Conservation (phyloP, 805 yeast genomes). For the Sugiyamaella smithiae region DNA sequence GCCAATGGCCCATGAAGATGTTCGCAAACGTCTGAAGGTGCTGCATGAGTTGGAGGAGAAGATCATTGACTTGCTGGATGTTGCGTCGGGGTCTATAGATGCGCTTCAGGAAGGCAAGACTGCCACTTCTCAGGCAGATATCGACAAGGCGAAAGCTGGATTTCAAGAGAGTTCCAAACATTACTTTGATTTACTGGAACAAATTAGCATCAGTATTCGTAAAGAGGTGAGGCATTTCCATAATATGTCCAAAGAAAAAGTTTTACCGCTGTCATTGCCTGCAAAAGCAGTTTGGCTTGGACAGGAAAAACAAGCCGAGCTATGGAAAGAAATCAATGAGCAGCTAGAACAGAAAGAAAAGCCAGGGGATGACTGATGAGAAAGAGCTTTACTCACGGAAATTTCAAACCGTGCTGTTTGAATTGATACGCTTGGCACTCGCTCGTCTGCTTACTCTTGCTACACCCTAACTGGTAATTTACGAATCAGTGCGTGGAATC, state of each 20-base stretch:
- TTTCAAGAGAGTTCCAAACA: conserved; percentile 45
- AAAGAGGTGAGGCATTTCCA: conserved; percentile 66
- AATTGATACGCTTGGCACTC: not conserved
- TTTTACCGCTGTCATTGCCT: conserved; percentile 65
- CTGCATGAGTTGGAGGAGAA: conserved; percentile 30
- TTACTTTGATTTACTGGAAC: conserved; percentile 55
- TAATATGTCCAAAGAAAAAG: conserved; percentile 42
- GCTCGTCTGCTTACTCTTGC: no score
- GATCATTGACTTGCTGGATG: conserved; percentile 26
- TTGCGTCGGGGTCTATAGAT: conserved; percentile 29
- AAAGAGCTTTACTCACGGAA: no score
- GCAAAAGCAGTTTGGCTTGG: conserved; percentile 72
- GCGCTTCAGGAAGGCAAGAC: conserved; percentile 31
- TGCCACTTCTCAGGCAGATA: conserved; percentile 14
- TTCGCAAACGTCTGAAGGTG: conserved; percentile 29
- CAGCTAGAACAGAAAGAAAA: conserved; percentile 1
- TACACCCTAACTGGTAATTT: no score
- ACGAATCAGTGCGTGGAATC: no score
- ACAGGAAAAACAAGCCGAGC: conserved; percentile 48
- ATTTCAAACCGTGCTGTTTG: no score
- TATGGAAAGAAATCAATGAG: conserved; percentile 33
- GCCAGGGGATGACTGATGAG: not conserved
- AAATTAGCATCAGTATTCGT: conserved; percentile 57
- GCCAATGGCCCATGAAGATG: conserved; percentile 28
- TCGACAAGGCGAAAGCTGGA: conserved; percentile 35